Base-by-base conservation (phyloP, 2,329 filamentous ascomycete genomes). In the Escovopsis sp. region DNA sequence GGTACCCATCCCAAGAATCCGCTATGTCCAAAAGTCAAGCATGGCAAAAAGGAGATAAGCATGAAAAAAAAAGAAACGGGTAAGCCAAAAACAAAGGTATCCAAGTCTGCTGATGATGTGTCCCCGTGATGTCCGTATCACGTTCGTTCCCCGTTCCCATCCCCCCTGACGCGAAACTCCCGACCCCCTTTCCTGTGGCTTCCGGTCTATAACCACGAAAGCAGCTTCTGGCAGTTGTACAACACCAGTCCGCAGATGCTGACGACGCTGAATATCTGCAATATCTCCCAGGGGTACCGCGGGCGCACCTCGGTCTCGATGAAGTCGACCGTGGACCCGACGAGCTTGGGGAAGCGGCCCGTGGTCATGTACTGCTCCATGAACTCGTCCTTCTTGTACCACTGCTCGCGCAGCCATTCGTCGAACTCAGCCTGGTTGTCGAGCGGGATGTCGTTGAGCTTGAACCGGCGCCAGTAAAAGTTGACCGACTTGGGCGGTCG, bases 401-500 rank as follows among this genome's bases (percentile, higher is more conserved):
- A 98, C 36, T 87, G 74, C 43, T 84, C 79, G 29, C 79, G 73
- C 25, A 96, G 68, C 91, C 91, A 98, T 3, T 70, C 53, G 43
- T 93, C 86, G 53, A 98, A 98, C 7, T 73, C 68, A 34, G 81
- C 72, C 13, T 73, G 70, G 50, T 81, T 75, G 29, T 86, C 72
- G 9, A 94, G 71, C 0, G 89, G 89, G 35, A 98, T 94, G 15
- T 86, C 78, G 16, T 73, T 72, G 12, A 95, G 58, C 30, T 75
- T 74, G 61, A 94, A 95, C 9, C 87, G 79, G 41, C 91, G 78
- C 86, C 89, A 98, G 62, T 94, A 83, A 68, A 96, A 88, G 61
- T 95, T 96, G 53, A 96, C 88, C 2, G 87, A 94, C 58, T 88
- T 94, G 2, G 89, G 91, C 1, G 88, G 81, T 1, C 84, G 77